These are phyloP conservation scores for Entonaema liquescens DNA, from an alignment of 495 filamentous ascomycete genomes.

Conservation along the genomic window DNA sequence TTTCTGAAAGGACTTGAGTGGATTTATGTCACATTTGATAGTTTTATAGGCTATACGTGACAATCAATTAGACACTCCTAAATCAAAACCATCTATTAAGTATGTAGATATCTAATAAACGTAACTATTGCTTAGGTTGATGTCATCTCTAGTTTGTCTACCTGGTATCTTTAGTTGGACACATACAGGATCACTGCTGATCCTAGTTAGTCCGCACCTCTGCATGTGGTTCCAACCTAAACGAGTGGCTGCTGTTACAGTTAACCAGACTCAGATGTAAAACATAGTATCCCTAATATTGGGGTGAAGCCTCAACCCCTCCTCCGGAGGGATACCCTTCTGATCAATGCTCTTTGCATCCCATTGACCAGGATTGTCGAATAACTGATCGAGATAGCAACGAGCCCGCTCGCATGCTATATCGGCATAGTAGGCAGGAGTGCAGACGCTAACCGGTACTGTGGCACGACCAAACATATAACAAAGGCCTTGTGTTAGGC, in stretches of 20 bases:
- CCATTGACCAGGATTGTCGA: not conserved
- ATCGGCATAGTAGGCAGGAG: constrained; percentile 77
- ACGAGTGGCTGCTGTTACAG: not conserved
- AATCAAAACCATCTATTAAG: not conserved
- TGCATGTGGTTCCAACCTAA: not conserved
- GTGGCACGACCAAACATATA: constrained; percentile 74
- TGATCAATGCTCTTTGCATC: not conserved
- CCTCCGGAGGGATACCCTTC: constrained; percentile 19
- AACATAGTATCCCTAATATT: constrained; percentile 69
- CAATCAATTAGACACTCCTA: not conserved
- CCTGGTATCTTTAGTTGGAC: no score
- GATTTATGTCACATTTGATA: not conserved
- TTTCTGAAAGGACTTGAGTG: no score
- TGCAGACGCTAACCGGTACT: constrained; percentile 69
- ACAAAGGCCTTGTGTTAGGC: constrained; percentile 69
- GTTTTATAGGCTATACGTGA: not conserved
- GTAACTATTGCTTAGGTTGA: not conserved
- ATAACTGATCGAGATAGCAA: constrained; percentile 57
- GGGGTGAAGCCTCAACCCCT: constrained; percentile 47
- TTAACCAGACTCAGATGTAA: constrained; percentile 60
- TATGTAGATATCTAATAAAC: not conserved
- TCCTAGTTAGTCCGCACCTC: not conserved
- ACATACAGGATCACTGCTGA: not conserved
- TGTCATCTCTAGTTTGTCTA: not conserved
- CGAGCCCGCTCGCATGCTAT: constrained; percentile 69